Evolutionary conservation across 768 basidiomycete genomes (phyloP), one percentile per base, ranked within the genome.

Genomic region (Trametes gibbosa): DNA sequence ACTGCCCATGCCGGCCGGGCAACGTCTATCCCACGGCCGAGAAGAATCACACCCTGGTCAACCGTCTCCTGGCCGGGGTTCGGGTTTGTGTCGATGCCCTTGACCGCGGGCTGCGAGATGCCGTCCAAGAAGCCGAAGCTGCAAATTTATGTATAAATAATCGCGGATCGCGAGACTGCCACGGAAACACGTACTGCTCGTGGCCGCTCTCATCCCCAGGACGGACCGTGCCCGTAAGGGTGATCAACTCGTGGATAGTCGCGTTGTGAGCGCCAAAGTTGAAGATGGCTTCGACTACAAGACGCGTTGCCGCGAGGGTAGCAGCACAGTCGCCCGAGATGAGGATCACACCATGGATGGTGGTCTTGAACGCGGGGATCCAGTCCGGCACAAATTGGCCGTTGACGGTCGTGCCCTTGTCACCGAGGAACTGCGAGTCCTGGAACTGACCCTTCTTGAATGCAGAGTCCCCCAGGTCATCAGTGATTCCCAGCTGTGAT

Each of bases 331-430:
- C 80, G 2, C 78, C 81, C 25, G 82, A 76, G 49, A 84, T 70
- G 39, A 84, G 64, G 55, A 84, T 74, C 17, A 83, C 68, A 13
- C 80, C 81, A 61, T 85, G 76, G 37, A 84, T 75, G 61, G 63
- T 76, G 57, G 63, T 75, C 29, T 58, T 65, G 69, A 85, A 84
- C 13, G 71, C 69, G 0, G 73, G 68, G 5, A 81, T 75, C 84
- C 84, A 85, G 61, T 79, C 73, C 6, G 80, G 69, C 2, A 37
- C 37, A 49, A 58, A 68, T 41, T 0, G 65, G 62, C 8, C 70
- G 40, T 53, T 24, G 9, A 12, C 70, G 2, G 73, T 71, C 62
- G 81, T 79, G 23, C 75, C 77, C 9, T 81, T 73, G 29, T 54
- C 66, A 10, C 62, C 66, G 17, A 67, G 64, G 66, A 27, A 63